These are phyloP conservation scores for Phialocephala subalpina DNA, from an alignment of 2,329 filamentous ascomycete genomes.

Conservation along the genomic window DNA sequence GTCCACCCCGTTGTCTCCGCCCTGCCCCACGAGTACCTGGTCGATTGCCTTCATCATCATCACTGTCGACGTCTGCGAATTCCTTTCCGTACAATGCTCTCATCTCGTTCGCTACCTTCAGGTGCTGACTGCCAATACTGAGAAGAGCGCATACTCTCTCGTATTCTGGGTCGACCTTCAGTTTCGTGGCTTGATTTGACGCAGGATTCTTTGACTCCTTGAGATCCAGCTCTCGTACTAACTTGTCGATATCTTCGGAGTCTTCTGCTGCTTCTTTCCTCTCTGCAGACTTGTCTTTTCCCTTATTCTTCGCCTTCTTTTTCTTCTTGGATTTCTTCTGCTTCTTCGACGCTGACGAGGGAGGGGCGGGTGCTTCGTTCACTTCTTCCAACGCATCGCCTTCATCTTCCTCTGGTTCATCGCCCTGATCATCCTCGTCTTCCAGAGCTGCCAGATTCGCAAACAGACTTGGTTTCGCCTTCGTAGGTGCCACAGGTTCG, in stretches of 20 bases:
- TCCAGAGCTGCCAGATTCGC: slow-evolving; percentile 58
- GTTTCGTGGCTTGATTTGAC: slow-evolving; percentile 27
- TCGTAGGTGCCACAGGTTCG: slow-evolving; percentile 41
- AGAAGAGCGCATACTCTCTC: slow-evolving; percentile 62
- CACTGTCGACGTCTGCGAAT: slow-evolving; percentile 63
- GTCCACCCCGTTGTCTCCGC: slow-evolving; percentile 50
- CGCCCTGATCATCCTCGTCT: slow-evolving; percentile 48
- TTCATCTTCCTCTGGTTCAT: slow-evolving; percentile 42
- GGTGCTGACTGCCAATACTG: slow-evolving; percentile 71
- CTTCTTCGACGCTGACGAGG: slow-evolving; percentile 43
- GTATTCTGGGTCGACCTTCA: slow-evolving; percentile 46
- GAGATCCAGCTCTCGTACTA: slow-evolving; percentile 65
- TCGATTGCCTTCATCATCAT: slow-evolving; percentile 57
- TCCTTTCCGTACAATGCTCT: slow-evolving; percentile 73
- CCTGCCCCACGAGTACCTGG: slow-evolving; percentile 47
- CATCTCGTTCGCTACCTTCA: slow-evolving; percentile 94
- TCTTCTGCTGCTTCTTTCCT: slow-evolving; percentile 42
- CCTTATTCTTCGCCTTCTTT: slow-evolving; percentile 52
- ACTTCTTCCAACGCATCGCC: slow-evolving; percentile 44
- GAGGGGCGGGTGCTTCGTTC: slow-evolving; percentile 35
- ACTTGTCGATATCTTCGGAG: slow-evolving; percentile 72
- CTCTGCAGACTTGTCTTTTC: slow-evolving; percentile 37
- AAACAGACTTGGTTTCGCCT: slow-evolving; percentile 59
- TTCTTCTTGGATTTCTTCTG: slow-evolving; percentile 68
- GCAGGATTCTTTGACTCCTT: slow-evolving; percentile 17